Evolutionary conservation across 768 basidiomycete genomes (phyloP).

Genomic region (Suillus placidus): DNA sequence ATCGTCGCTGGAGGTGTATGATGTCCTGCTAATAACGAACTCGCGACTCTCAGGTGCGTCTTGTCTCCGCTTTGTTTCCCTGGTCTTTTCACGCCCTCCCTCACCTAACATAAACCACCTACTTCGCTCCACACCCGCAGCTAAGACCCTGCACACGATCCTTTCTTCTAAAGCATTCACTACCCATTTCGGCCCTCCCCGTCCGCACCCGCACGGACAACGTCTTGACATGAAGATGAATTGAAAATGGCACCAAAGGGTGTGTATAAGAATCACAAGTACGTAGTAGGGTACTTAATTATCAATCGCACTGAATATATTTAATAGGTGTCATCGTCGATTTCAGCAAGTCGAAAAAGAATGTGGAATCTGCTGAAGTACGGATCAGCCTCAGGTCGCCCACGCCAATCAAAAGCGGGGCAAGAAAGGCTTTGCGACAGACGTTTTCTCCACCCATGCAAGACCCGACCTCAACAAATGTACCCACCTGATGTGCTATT

Average conservation of each 20-base stretch:
- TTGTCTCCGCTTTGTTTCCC: not conserved
- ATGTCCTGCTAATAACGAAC: constrained; percentile 78
- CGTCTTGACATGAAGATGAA: constrained; percentile 79
- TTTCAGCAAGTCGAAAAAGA: no score
- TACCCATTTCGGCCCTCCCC: constrained; percentile 71
- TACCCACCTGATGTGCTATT: not conserved
- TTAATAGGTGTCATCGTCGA: not conserved
- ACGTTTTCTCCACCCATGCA: not conserved
- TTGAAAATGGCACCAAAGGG: constrained; percentile 76
- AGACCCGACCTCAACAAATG: rapidly evolving
- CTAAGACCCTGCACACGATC: constrained; percentile 58
- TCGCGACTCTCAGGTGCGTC: constrained; percentile 69
- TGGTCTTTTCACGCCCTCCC: not conserved
- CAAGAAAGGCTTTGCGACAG: no score
- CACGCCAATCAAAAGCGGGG: no score
- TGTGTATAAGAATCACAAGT: not conserved
- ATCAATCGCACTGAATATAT: no score
- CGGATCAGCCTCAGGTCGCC: no score
- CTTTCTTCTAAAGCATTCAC: constrained; percentile 76
- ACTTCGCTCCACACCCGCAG: constrained; percentile 47
- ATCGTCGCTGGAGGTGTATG: constrained; percentile 80
- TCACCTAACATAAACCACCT: constrained; percentile 55
- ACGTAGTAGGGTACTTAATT: not conserved
- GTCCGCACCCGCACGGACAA: constrained; percentile 60
- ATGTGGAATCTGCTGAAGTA: no score